Evolutionary conservation across 345 rosid genomes (phyloP).

Genomic region (Cardamine chenopodiifolia): DNA sequence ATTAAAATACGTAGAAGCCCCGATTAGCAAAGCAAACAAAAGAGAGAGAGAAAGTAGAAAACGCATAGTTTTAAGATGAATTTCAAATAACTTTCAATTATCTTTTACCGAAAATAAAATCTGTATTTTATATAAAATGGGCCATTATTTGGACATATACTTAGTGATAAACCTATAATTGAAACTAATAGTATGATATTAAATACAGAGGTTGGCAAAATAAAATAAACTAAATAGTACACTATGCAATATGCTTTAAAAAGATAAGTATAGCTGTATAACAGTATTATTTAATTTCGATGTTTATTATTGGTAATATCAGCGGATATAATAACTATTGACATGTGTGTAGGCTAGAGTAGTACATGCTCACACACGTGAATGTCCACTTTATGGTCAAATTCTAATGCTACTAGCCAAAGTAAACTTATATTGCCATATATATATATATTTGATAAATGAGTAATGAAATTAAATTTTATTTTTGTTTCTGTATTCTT

Average conservation of each 20-base stretch:
- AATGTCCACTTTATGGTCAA: conserved; percentile 38
- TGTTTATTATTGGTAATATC: neutral
- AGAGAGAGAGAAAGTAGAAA: too few species aligned
- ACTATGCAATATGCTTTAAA: neutral
- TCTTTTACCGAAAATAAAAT: neutral
- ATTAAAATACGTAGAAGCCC: too few species aligned
- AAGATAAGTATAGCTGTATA: neutral
- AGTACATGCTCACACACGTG: conserved; percentile 38
- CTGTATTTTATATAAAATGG: neutral
- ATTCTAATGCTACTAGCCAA: neutral
- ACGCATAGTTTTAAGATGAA: too few species aligned
- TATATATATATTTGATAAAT: neutral
- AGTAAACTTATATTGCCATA: neutral
- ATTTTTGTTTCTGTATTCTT: neutral
- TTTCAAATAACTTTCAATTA: neutral
- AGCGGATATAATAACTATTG: neutral
- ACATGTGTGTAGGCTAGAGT: conserved; percentile 20
- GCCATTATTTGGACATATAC: neutral
- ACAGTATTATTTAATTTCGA: neutral
- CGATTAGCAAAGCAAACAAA: too few species aligned
- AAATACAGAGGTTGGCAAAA: conserved; percentile 25
- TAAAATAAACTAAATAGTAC: conserved; percentile 10
- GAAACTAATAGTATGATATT: conserved; percentile 25
- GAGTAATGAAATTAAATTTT: too few species aligned
- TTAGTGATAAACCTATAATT: conserved; percentile 24